These are phyloP conservation scores for Diospyros kaki DNA, from an alignment of 148 eudicot species.

Conservation along the genomic window DNA sequence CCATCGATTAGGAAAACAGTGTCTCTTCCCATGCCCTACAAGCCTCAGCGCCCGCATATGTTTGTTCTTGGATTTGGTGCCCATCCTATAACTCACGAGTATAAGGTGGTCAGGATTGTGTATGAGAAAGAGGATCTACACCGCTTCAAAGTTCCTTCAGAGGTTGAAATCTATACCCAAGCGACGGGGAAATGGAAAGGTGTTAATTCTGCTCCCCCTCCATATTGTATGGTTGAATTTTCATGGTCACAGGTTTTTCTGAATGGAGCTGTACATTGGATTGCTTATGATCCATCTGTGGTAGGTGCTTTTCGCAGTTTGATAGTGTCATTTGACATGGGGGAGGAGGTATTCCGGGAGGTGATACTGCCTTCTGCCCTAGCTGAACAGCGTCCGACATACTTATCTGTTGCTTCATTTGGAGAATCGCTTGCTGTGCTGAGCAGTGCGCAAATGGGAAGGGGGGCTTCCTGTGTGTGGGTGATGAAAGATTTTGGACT, in stretches of 20 bases:
- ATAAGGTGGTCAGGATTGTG: neutral
- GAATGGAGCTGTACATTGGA: conserved; percentile 31
- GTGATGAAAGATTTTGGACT: conserved; percentile 32
- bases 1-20: conserved; percentile 20
- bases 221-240: conserved; percentile 1
- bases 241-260: conserved; percentile 26
- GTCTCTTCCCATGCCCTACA: neutral
- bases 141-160: neutral
- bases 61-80: conserved; percentile 28
- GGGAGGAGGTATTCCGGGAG: conserved; percentile 18
- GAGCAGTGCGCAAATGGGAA: neutral
- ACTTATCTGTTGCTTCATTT: conserved; percentile 9
- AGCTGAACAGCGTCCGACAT: neutral
- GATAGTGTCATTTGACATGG: conserved; percentile 21
- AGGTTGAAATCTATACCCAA: conserved; percentile 16
- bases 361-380: conserved; percentile 18
- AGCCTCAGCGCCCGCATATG: neutral
- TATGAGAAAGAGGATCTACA: neutral
- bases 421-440: conserved; percentile 20
- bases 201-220: neutral
- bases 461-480: conserved; percentile 26
- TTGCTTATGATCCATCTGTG: conserved; percentile 1
- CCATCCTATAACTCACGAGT: conserved; percentile 5
- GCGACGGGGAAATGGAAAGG: conserved; percentile 20
- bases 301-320: neutral